These are phyloP conservation scores for Cystobasidium ongulense DNA, from an alignment of 768 basidiomycete species.

Conservation along the genomic window DNA sequence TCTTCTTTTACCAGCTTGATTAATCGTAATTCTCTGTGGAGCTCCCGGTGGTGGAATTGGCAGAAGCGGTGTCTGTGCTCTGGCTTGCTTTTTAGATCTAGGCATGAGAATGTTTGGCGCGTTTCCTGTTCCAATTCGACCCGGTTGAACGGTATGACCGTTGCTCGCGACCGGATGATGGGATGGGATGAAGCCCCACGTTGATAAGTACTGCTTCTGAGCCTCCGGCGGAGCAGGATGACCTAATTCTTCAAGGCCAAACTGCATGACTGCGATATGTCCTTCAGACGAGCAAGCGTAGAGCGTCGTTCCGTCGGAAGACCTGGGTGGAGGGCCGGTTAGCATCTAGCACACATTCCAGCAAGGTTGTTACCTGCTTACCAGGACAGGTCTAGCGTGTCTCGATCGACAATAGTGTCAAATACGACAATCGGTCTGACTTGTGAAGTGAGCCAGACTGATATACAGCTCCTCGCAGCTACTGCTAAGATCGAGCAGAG, in stretches of 20 bases:
- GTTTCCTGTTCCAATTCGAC: not conserved
- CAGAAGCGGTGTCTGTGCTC: not conserved
- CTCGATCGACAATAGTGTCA: constrained; percentile 85
- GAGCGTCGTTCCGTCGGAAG: constrained; percentile 78
- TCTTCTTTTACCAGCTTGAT: constrained; percentile 55
- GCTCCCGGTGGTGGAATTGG: constrained; percentile 33
- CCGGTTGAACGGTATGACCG: not conserved
- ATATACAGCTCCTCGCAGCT: constrained; percentile 85
- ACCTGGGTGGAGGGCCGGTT: constrained; percentile 53
- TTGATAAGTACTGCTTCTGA: constrained; percentile 8
- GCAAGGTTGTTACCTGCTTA: constrained; percentile 46
- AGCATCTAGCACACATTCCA: constrained; percentile 4
- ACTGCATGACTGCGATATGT: constrained; percentile 56
- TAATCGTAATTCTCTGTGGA: constrained; percentile 42
- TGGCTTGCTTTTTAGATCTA: constrained; percentile 3
- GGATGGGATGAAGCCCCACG: constrained; percentile 7
- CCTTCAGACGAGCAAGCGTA: constrained; percentile 96
- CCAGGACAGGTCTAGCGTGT: constrained; percentile 95
- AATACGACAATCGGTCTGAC: constrained; percentile 85
- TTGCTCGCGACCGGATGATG: not conserved
- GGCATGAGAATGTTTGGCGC: constrained; percentile 10
- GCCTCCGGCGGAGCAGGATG: constrained; percentile 25
- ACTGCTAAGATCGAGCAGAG: constrained; percentile 87
- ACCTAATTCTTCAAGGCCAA: constrained; percentile 28
- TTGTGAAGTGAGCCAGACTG: constrained; percentile 91